Evolutionary conservation across 2,329 filamentous ascomycete species (phyloP), one percentile per base, ranked within the genome.

Genomic region (Septoria petroselini): DNA sequence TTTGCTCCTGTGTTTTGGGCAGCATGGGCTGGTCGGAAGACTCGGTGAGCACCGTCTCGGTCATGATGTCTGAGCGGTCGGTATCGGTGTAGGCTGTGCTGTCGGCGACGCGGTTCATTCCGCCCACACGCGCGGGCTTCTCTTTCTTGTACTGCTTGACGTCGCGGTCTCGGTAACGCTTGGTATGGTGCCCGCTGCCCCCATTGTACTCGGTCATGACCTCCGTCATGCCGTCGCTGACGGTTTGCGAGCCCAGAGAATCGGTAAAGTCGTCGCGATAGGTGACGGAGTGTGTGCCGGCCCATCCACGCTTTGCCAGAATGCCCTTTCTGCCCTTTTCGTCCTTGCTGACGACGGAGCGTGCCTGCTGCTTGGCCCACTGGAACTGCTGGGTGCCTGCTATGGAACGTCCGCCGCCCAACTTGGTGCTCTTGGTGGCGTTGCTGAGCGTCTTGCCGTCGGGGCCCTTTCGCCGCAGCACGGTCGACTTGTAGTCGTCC

Each of bases 401-500:
- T 11, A 93, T 82, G 3, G 85, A 71, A 70, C 86, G 91, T 37
- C 89, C 89, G 41, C 89, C 90, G n/a, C 91, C 91, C 0, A 96
- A 79, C 56, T 86, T 79, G 1, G 91, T 96, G 62, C 82, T 85
- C 62, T 83, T 82, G 1, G 90, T 95, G 0, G 87, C 91, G 47
- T 88, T 88, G 48, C 83, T 86, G 3, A 96, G 76, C 1, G 91
- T 83, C 37, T 86, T 91, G 33, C 91, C 91, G 70, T 96, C 91
- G 4, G 91, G 89, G 0, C 90, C 91, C 64, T 86, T 90, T 45
- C 91, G 86, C 34, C 93, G 81, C 38, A 98, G 72, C 1, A 98
- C 93, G 0, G 91, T 96, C 1, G 86, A 85, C 69, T 97, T 97
- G 81, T 98, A 98, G 65, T 98, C 93, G 4, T 97, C 91, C 91